Base-by-base conservation (phyloP, 2,329 filamentous ascomycete genomes). In the Biscogniauxia sp. region DNA sequence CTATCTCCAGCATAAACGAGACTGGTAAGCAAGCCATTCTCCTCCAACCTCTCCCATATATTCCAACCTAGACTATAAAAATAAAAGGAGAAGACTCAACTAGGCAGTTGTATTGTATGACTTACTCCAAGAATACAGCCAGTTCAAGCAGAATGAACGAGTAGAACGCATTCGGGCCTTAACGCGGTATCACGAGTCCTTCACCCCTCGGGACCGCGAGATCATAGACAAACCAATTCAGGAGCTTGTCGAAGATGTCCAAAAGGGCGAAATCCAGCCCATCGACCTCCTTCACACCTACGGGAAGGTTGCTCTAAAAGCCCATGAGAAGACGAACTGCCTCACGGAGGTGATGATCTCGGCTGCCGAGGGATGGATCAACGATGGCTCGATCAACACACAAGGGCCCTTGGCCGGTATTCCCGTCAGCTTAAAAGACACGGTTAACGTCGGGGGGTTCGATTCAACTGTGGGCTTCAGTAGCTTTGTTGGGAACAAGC, bases 271-370 rank as follows among this genome's bases (percentile, higher is more conserved):
- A 57, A 79, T 87, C 54, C 82, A 84, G 13, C 88, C 93, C 0
- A 73, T 88, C 23, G 87, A 92, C 63, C 84, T 97, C 53, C 85
- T 97, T n/a, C 86, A 82, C 61, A 87, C 92, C 11, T 98, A 97
- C 73, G 90, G 90, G 70, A 97, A 96, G 75, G 88, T 94, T 20
- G 90, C 93, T 0, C 74, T 96, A 56, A 89, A 88, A 70, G 93
- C 92, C 1, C 94, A 97, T 41, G 83, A 88, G 64, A 89, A 89
- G 76, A 97, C 93, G 1, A 97, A 97, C 74, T 96, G 92, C 71
- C 77, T 96, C 13, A 97, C 94, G 0, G 93, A 97, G 76, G 80
- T 97, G 59, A 85, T 97, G 78, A 83, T 97, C 45, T 81, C 85
- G 0, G 88, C 89, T 58, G 92, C 92, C 0, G 91, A 96, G 75